Conservation (phyloP, 2,329 filamentous ascomycete species). For the Trichoderma aggressivum region DNA sequence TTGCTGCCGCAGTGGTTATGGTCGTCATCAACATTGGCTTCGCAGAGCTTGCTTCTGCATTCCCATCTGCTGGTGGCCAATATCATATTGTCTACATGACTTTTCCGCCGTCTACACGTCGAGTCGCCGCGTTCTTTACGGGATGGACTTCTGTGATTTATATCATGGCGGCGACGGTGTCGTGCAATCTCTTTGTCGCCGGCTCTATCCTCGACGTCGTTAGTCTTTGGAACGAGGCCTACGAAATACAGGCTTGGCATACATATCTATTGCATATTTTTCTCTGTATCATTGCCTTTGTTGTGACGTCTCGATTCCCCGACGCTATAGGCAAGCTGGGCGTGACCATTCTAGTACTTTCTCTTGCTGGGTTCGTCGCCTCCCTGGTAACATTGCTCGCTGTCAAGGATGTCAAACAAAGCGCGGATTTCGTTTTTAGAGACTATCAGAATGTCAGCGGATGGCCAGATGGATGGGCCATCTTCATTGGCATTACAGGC, state of each 20-base stretch:
- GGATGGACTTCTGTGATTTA: slow-evolving; percentile 28
- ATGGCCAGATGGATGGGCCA: slow-evolving; percentile 27
- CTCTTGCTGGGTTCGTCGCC: slow-evolving; percentile 25
- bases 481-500: slow-evolving; percentile 25
- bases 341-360: slow-evolving; percentile 25
- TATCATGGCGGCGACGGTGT: slow-evolving; percentile 26
- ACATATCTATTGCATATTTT: slow-evolving; percentile 27
- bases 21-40: slow-evolving; percentile 26
- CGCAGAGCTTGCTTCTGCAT: slow-evolving; percentile 27
- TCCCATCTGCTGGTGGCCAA: slow-evolving; percentile 27
- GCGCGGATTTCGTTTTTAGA: slow-evolving; percentile 21
- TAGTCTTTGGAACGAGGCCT: slow-evolving; percentile 23
- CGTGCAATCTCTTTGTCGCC: slow-evolving; percentile 28
- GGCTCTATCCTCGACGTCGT: slow-evolving; percentile 26
- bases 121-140: slow-evolving; percentile 26
- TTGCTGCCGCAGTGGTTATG: slow-evolving; percentile 25
- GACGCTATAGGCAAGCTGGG: slow-evolving; percentile 26
- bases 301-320: slow-evolving; percentile 23
- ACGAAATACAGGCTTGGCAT: slow-evolving; percentile 25
- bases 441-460: slow-evolving; percentile 27
- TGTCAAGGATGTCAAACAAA: slow-evolving; percentile 24
- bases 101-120: slow-evolving; percentile 25
- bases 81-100: slow-evolving; percentile 29
- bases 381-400: slow-evolving; percentile 24
- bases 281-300: slow-evolving; percentile 25